Conservation (phyloP, 495 filamentous ascomycete genomes). For the Glutinoglossum americanum region DNA sequence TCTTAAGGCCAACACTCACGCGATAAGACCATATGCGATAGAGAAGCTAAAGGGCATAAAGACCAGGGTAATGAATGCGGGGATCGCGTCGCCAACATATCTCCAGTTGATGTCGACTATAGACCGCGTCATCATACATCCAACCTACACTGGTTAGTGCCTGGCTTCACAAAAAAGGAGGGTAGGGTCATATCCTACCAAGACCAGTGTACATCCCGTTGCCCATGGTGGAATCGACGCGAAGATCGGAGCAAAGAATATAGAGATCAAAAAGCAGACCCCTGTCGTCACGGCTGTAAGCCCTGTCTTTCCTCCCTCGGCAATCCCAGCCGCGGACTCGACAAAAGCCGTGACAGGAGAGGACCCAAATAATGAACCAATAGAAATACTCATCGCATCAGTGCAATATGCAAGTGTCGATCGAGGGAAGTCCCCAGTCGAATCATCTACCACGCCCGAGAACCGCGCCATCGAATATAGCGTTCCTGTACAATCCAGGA, state of each 20-base stretch:
- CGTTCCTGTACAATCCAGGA: conserved; percentile 55
- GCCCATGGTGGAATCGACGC: conserved; percentile 71
- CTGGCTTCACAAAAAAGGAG: background rate
- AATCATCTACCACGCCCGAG: conserved; percentile 47
- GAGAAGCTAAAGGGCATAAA: conserved; percentile 78
- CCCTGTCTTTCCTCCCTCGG: conserved; percentile 61
- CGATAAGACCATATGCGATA: conserved; percentile 60
- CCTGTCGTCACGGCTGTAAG: conserved; percentile 60
- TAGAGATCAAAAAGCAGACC: conserved; percentile 61
- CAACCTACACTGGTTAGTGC: conserved; percentile 27
- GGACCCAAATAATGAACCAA: conserved; percentile 50
- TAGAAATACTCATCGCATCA: conserved; percentile 55
- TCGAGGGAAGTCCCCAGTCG: conserved; percentile 58
- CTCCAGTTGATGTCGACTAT: conserved; percentile 66
- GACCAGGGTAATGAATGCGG: conserved; percentile 59
- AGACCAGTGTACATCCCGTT: conserved; percentile 59
- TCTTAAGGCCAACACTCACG: background rate
- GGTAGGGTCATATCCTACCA: conserved; percentile 13
- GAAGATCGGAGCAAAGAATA: conserved; percentile 77
- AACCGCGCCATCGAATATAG: conserved; percentile 71
- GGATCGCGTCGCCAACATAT: conserved; percentile 56
- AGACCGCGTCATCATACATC: conserved; percentile 56
- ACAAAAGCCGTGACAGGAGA: conserved; percentile 67
- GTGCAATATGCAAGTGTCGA: conserved; percentile 58
- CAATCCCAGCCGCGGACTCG: conserved; percentile 66